Base-by-base conservation (phyloP, 805 yeast species). In the Ogataea glucozyma region DNA sequence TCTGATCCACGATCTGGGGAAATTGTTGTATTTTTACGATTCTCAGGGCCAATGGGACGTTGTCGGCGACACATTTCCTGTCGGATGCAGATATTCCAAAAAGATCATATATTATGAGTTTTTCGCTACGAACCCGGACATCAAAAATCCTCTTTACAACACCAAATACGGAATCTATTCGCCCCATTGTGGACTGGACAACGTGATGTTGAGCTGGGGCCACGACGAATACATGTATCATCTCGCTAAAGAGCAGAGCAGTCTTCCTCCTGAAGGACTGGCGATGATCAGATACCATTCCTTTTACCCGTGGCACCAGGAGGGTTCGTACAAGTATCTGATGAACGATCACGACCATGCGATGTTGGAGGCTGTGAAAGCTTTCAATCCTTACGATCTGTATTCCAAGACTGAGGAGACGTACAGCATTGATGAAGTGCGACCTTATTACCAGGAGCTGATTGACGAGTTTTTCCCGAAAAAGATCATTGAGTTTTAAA, bases 21-120 rank as follows among this genome's bases (percentile, higher is more conserved):
- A 83, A 54, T 68, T 83, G 13, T 66, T 83, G 13, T 83, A 83
- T 57, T 83, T 82, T 50, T 83, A 76, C 54, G 88, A 81, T 52
- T 81, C 87, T 11, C 71, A 78, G 52, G 88, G 88, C 6, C 88
- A 83, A 58, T 83, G 88, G 88, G 88, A 83, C 56, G 89, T 83
- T 22, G 89, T 83, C 16, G 89, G 89, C 5, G 89, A 83, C 57
- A 83, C 88, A 3, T 83, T 83, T 54, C 86, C 88, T 0, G 86
- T 83, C 19, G 89, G 89, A 3, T 83, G 89, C 58, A 72, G 72
- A 45, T 82, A 72, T 54, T 79, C 78, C 53, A 73, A 73, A 44
- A 73, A 75, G 48, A 80, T 78, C 37, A 81, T 83, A 11, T 78
- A 76, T 50, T 74, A 80, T 32, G 83, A 80, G 26, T 77, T 73